phyloP scores from a whole-genome alignment of 345 rosid genomes.

The Boechera stricta region DNA sequence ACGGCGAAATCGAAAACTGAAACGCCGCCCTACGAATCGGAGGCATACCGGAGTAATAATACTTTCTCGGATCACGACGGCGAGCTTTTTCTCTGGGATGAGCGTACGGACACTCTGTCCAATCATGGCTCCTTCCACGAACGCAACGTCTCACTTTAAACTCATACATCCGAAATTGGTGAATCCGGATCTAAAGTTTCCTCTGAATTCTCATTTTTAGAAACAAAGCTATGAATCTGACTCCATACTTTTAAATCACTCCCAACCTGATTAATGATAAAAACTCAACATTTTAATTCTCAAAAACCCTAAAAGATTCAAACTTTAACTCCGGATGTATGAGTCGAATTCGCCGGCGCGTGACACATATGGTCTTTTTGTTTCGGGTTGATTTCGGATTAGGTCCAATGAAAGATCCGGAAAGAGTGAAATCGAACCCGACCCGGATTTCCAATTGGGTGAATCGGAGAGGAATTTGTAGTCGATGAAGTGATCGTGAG shows the following conservation, averaged over 20 bases:
- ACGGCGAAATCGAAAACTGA: constrained; percentile 61
- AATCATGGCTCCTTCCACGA: constrained; percentile 91
- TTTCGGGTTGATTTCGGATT: constrained; percentile 65
- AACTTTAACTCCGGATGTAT: constrained; percentile 56
- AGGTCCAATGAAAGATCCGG: constrained; percentile 92
- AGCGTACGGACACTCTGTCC: constrained; percentile 98
- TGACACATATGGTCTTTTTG: constrained; percentile 77
- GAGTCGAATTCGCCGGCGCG: constrained; percentile 68
- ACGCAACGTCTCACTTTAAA: constrained; percentile 83
- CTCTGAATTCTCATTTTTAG: constrained; percentile 56
- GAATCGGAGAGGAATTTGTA: constrained; percentile 74
- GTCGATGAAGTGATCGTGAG: constrained; percentile 69
- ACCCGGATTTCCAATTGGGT: constrained; percentile 66
- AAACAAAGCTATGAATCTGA: constrained; percentile 63
- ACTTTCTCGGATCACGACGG: constrained; percentile 82
- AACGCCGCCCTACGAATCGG: constrained; percentile 42
- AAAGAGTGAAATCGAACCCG: constrained; percentile 85
- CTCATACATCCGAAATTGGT: constrained; percentile 81
- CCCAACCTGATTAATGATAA: constrained; percentile 62
- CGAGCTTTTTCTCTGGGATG: constrained; percentile 97
- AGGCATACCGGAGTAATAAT: constrained; percentile 70
- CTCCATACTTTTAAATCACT: constrained; percentile 85
- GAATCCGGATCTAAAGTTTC: constrained; percentile 59
- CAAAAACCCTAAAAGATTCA: not conserved
- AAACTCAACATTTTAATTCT: constrained; percentile 6